Base-by-base conservation (phyloP, 2,329 filamentous ascomycete species). In the Paecilomyces formosus region DNA sequence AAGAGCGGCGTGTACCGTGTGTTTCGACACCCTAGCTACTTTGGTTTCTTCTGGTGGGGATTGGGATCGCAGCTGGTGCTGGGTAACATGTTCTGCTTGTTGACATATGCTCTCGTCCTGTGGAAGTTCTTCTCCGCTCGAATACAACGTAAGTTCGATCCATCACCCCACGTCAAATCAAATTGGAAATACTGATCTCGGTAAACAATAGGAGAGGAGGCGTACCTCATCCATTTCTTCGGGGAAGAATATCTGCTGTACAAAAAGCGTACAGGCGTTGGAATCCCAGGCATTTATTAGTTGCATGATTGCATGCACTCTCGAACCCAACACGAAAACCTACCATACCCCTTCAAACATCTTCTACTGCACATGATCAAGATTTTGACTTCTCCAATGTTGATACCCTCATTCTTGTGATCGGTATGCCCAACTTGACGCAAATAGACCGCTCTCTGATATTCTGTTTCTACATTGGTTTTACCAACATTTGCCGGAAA, bases 41-140 rank as follows among this genome's bases (percentile, higher is more conserved):
- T 97, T 78, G 94, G 93, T 3, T 99, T 97, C 78, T 99, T 96
- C 75, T 97, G 92, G 86, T 99, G 93, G 93, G 91, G 90, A 0
- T 70, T 97, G n/a, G 94, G 94, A 4, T 96, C 92, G 12, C 94
- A 99, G 79, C 70, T 97, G 51, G 85, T 96, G 57, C 80, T 97
- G 63, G 93, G 93, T 18, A 99, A 99, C 74, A 76, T 83, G 8
- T 64, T 96, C 1, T 96, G 91, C 71, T 85, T 95, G 58, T 64
- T 87, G 6, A 88, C 76, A 1, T 97, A 96, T 77, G 76, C 84
- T 0, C 72, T 82, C 7, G 88, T 95, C 15, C 74, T 99, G 64
- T 97, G 90, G 90, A 81, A 78, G 60, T 99, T 99, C 73, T 99
- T 99, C 71, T 81, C 79, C 15, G 76, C 72, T 12, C 80, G 94